phyloP scores from a whole-genome alignment of 2,329 filamentous ascomycete genomes.

The Arthroderma sp. region DNA sequence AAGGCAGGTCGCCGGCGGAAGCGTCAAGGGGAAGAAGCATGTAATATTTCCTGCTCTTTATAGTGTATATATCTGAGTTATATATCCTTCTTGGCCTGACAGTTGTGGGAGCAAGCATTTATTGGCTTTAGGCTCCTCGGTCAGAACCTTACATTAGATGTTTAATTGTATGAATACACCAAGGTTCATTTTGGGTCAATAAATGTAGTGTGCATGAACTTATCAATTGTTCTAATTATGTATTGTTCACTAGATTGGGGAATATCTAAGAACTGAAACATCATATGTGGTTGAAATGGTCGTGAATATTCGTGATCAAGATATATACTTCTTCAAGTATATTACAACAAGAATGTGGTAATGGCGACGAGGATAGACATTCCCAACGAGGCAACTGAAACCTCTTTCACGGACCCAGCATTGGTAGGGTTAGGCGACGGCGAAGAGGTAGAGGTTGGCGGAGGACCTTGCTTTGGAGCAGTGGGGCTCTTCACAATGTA shows the following conservation, averaged over 20 bases:
- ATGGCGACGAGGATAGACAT: neutral
- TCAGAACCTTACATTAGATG: neutral
- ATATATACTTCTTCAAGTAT: neutral
- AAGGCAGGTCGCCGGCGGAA: neutral
- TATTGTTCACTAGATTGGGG: neutral
- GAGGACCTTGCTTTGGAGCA: neutral
- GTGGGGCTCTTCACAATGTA: conserved; percentile 32
- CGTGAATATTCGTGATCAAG: neutral
- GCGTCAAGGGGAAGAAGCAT: neutral
- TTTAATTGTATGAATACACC: too few species aligned
- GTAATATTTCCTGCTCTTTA: neutral
- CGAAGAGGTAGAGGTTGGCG: neutral
- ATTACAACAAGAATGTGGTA: neutral
- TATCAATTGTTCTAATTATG: neutral
- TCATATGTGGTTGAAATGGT: neutral
- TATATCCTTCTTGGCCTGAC: neutral
- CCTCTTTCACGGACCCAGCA: neutral
- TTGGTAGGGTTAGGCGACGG: neutral
- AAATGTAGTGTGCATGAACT: too few species aligned
- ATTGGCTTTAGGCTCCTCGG: neutral
- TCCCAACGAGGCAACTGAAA: neutral
- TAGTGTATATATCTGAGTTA: neutral
- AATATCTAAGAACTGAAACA: neutral
- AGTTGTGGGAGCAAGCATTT: neutral
- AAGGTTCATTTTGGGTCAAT: too few species aligned